Evolutionary conservation across 345 rosid species (phyloP), one percentile per base, ranked within the genome.

Genomic region (Heritiera littoralis): DNA sequence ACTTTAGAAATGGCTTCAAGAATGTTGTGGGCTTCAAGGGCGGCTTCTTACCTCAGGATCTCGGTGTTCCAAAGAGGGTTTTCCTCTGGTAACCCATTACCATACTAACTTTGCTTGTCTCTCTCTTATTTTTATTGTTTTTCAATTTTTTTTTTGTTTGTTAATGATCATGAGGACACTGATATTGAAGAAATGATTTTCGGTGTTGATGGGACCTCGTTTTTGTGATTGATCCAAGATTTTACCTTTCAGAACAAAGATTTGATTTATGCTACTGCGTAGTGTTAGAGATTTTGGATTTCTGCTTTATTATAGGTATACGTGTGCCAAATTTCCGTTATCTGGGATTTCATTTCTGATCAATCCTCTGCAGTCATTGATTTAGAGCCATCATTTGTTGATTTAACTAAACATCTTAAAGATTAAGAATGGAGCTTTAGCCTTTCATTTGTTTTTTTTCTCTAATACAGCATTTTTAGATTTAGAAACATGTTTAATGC

Each of bases 31-130:
- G 95, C 98, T 68, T 92, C 99, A 59, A 92, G 91, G 83, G 97
- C 93, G 78, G 99, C 98, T 80, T 91, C 97, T 66, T 84, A 84
- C 84, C 92, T 94, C 76, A 89, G 93, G 95, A 86, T 96, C 92
- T 94, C 98, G 8, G 86, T 90, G 66, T 46, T 86, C 38, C 87
- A 88, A 78, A 88, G 98, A 83, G 93, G 91, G 1, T 91, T 93
- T 79, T 68, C 99, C 73, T 86, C 98, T 0, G 94, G 98, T 95
- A 83, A 77, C 46, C 76, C 66, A 52, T 55, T 6, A 18, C 41
- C 58, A 38, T 5, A 61, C 54, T 41, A 23, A 65, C 70, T 10
- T 56, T 64, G 18, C 30, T 23, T 54, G 28, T 18, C 20, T 43
- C 2, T 70, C 30, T 4, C 15, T 2, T 12, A 35, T 18, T 41